Base-by-base conservation (phyloP, 768 basidiomycete genomes). In the Leccinum incarnatum region DNA sequence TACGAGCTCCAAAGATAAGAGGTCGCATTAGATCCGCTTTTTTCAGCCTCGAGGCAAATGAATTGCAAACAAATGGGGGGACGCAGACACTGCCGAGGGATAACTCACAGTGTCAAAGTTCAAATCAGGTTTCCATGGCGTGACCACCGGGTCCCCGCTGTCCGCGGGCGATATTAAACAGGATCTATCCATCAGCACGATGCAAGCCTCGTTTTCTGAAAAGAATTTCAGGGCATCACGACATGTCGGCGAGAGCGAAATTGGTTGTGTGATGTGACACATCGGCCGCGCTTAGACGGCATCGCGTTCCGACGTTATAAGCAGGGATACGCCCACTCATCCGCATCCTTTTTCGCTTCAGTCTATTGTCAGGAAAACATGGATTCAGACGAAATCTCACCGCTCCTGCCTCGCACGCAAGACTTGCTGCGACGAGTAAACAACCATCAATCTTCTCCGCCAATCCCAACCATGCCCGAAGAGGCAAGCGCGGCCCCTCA, bases 1-100 rank as follows among this genome's bases (percentile, higher is more conserved):
- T 64, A 51, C 51, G 66, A 65, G 51, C 47, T 40, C 45, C 23
- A 19, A 40, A 57, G 65, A 61, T 67, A 64, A 63, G 45, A 57
- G 48, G 34, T 34, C 59, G 27, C 45, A 51, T 25, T 57, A 47
- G 29, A 46, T n/a, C 10, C 12, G 36, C 51, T 46, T 52, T 78
- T 76, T 78, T 77, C 66, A 76, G 80, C 81, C 81, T 81, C 77
- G 79, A 81, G 81, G 81, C 74, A 60, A 27, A 49, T 29, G 15
- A 32, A 55, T 49, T 34, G n/a, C 54, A 25, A 57, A 54, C 37
- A 10, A 3, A 34, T 11, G 34, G 11, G 14, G 14, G 42, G 40
- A n/a, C 10, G 36, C 51, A 6, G 45, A 19, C 19, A 19, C 19
- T 19, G 19, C 19, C 19, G 19, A 19, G 19, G 19, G 19, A 19